phyloP scores from a whole-genome alignment of 2,329 filamentous ascomycete species.

The Neocatenulostroma microsporum region DNA sequence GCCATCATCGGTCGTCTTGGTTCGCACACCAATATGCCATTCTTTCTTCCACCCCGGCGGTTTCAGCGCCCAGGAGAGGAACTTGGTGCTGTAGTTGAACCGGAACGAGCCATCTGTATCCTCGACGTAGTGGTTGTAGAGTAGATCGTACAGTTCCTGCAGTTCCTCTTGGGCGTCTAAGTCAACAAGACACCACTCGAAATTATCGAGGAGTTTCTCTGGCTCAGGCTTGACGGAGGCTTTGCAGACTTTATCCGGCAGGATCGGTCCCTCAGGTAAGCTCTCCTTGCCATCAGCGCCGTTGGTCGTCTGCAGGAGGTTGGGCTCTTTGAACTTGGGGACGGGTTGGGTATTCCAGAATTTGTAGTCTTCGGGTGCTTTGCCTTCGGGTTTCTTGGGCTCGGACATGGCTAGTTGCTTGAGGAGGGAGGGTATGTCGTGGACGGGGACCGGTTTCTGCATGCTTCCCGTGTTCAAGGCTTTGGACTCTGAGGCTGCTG shows the following conservation, averaged over 20 bases:
- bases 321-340: constrained; percentile 59
- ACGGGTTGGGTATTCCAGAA: constrained; percentile 99
- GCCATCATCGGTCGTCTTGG: constrained; percentile 38
- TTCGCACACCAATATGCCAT: constrained; percentile 92
- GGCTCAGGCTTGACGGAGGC: constrained; percentile 46
- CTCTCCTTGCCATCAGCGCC: constrained; percentile 44
- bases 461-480: neutral
- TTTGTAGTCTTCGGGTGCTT: constrained; percentile 56
- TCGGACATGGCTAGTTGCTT: constrained; percentile 22
- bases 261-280: constrained; percentile 73
- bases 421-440: constrained; percentile 24
- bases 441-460: constrained; percentile 15
- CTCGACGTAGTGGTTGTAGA: constrained; percentile 94
- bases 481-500: constrained; percentile 4
- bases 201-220: constrained; percentile 66
- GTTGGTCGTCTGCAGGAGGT: constrained; percentile 28
- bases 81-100: constrained; percentile 87
- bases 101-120: constrained; percentile 96
- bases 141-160: constrained; percentile 82
- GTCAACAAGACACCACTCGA: constrained; percentile 92
- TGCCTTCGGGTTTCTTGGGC: constrained; percentile 23
- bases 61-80: constrained; percentile 91
- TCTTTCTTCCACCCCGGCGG: constrained; percentile 87
- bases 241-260: constrained; percentile 68
- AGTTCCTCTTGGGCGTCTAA: constrained; percentile 67